A percentile compares a stretch with the other conserved stretches of the same genome.
phyloP scores from a whole-genome alignment of 257 asterid species.

The Solanum gracilifrons region DNA sequence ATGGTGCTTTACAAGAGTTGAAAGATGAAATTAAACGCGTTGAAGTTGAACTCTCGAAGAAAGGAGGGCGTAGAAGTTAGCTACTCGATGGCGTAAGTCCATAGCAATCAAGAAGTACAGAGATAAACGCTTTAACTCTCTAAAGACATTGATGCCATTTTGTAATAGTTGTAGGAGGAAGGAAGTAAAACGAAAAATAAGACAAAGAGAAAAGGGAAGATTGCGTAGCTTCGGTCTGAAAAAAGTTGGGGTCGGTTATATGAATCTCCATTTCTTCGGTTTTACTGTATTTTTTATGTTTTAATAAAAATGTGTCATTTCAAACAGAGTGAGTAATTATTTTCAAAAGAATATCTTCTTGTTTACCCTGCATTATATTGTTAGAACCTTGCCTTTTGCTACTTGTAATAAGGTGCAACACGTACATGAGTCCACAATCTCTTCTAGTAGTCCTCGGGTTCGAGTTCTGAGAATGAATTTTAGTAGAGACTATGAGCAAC shows the following conservation, averaged over 20 bases:
- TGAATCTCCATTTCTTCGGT: background rate
- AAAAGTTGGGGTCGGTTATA: background rate
- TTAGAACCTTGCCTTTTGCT: background rate
- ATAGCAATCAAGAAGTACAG: background rate
- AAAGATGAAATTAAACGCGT: slow-evolving; percentile 39
- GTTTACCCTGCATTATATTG: background rate
- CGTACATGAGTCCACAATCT: background rate
- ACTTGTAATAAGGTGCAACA: background rate
- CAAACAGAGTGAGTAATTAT: background rate
- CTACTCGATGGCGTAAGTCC: background rate
- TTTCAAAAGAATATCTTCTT: background rate
- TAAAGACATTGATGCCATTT: background rate
- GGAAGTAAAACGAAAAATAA: background rate
- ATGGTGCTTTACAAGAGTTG: slow-evolving; percentile 18
- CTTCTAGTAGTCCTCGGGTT: background rate
- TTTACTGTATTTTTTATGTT: background rate
- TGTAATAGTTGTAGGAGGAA: background rate
- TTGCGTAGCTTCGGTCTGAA: background rate
- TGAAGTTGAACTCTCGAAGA: slow-evolving; percentile 27
- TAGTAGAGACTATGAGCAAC: background rate
- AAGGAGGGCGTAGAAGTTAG: slow-evolving; percentile 1
- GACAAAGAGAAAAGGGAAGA: background rate
- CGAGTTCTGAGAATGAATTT: background rate
- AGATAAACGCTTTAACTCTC: background rate
- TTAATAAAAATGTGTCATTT: background rate